Evolutionary conservation across 306 rosid genomes (phyloP), one percentile per base, ranked within the genome.

Genomic region (Citrullus amarus): DNA sequence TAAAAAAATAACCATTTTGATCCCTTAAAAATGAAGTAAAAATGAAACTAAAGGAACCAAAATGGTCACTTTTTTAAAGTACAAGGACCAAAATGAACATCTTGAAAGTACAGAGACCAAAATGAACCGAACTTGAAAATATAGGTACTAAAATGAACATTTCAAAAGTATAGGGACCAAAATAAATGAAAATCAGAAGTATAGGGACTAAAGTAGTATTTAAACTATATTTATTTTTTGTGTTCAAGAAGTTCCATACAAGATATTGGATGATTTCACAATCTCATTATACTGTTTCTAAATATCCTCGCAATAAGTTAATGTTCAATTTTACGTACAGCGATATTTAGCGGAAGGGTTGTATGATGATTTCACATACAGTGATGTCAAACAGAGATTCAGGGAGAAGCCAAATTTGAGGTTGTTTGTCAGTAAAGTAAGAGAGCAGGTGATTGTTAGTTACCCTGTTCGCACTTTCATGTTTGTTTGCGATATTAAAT

Each of bases 381-480:
- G 78, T 68, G 83, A 79, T 32, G 74, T 60, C 67, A 65, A 58
- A 43, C 76, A 83, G 73, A 82, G 86, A 77, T 79, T 50, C 60
- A 43, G 62, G 73, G 88, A 78, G 81, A 90, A 84, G 84, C 89
- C 85, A 32, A 85, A 76, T 78, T 92, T 92, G 75, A 87, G 78
- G 80, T 76, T 81, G 70, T 75, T 90, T 82, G 92, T 92, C 80
- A 84, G 89, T 70, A 85, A 83, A 84, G 92, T 92, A 81, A 87
- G 93, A 88, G 93, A 86, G 84, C 96, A 90, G 92, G 97, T 91
- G 76, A 76, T 62, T 10, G 63, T 75, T 76, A 48, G 79, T 68
- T 53, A 75, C 57, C 76, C 77, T 79, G 38, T 63, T 66, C 1
- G 34, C 67, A 36, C 62, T 36, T 51, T 30, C 50, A 13, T 75